phyloP scores from a whole-genome alignment of 441 rosid genomes.

The Brassica balearica region DNA sequence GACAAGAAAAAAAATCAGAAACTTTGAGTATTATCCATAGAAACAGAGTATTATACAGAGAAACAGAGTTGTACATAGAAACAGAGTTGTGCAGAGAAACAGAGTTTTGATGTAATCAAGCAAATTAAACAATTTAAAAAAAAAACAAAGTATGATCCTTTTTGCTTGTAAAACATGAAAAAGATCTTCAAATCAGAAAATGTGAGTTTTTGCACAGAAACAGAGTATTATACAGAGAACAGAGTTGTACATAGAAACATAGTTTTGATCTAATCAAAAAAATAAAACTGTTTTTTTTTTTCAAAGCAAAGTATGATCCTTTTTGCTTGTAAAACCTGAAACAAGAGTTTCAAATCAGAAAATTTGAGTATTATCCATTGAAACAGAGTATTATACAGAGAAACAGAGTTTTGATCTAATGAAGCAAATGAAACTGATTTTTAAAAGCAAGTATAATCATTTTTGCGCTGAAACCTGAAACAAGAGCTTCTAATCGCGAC shows the following conservation, averaged over 20 bases:
- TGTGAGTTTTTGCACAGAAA: too few species aligned
- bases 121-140: too few species aligned
- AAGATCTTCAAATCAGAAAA: too few species aligned
- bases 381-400: neutral
- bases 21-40: neutral
- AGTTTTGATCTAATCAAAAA: constrained; percentile 27
- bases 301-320: constrained; percentile 2
- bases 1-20: neutral
- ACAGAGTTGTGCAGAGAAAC: neutral
- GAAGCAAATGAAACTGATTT: constrained; percentile 14
- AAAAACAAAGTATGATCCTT: too few species aligned
- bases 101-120: too few species aligned
- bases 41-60: constrained; percentile 20
- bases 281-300: constrained; percentile 1
- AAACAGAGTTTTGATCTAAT: constrained; percentile 35
- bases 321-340: neutral
- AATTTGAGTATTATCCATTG: neutral
- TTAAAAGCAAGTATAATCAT: constrained; percentile 5
- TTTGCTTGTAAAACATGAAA: too few species aligned
- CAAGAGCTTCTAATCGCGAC: constrained; percentile 3
- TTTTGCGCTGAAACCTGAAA: neutral
- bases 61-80: constrained; percentile 7
- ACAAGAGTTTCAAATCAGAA: neutral
- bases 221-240: too few species aligned
- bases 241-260: constrained; percentile 14